phyloP scores from a whole-genome alignment of 2,329 filamentous ascomycete genomes.

The Penicillium vulpinum region DNA sequence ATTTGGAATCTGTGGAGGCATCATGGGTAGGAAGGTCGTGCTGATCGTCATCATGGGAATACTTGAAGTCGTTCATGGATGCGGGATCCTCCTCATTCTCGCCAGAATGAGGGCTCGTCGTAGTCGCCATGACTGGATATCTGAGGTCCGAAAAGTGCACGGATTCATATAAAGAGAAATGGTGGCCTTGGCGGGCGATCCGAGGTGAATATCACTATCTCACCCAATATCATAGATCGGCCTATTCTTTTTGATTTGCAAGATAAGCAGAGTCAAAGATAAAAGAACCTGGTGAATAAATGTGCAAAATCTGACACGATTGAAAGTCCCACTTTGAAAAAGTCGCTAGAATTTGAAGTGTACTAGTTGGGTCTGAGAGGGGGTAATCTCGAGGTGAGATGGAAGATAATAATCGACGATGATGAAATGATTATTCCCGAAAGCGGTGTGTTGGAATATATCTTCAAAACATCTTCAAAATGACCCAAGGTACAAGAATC shows the following conservation, averaged over 20 bases:
- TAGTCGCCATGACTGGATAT: conserved; percentile 29
- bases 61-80: conserved; percentile 17
- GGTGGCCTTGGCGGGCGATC: conserved; percentile 22
- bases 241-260: conserved; percentile 13
- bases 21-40: conserved; percentile 22
- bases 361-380: not conserved
- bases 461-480: too few relatives aligned
- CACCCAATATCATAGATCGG: conserved; percentile 14
- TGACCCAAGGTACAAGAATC: too few relatives aligned
- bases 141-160: conserved; percentile 11
- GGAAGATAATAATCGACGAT: not conserved
- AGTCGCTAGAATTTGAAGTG: not conserved
- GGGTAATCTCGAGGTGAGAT: not conserved
- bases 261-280: not conserved
- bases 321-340: not conserved
- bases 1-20: conserved; percentile 28
- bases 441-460: conserved; percentile 12
- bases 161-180: conserved; percentile 25
- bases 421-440: conserved; percentile 18
- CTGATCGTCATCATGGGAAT: conserved; percentile 18
- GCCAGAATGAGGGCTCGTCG: conserved; percentile 25
- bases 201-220: conserved; percentile 4
- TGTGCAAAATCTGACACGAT: not conserved
- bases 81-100: conserved; percentile 34
- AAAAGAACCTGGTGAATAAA: not conserved